Evolutionary conservation across 768 basidiomycete species (phyloP).

Genomic region (Lentinula sp.): DNA sequence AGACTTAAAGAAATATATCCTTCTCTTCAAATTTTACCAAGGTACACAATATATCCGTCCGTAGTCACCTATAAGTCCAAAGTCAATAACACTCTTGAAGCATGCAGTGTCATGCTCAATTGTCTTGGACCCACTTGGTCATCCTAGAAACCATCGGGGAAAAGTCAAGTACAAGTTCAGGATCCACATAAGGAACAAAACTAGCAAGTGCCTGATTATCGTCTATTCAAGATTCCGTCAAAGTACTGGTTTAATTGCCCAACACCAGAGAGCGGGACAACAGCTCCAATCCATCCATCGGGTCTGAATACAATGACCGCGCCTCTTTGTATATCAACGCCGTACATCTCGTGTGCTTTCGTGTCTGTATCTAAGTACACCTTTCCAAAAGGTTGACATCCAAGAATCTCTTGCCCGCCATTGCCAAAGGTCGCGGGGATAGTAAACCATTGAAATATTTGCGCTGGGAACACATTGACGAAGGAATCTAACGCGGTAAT

Average conservation of each 20-base stretch:
- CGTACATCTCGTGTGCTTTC: slow-evolving; percentile 6
- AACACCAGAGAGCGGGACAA: neutral
- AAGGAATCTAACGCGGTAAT: neutral
- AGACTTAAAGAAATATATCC: too few species aligned
- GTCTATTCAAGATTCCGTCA: neutral
- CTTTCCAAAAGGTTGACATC: slow-evolving; percentile 8
- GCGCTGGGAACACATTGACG: neutral
- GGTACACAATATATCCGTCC: too few species aligned
- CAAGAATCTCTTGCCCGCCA: slow-evolving; percentile 10
- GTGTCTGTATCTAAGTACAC: slow-evolving; percentile 5
- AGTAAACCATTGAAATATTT: slow-evolving; percentile 6
- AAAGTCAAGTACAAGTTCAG: too few species aligned
- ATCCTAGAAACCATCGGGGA: too few species aligned
- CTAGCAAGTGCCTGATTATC: neutral
- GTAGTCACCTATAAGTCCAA: too few species aligned
- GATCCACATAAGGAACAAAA: neutral
- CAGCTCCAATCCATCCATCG: slow-evolving; percentile 3
- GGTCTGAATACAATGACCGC: slow-evolving; percentile 7
- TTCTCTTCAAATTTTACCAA: too few species aligned
- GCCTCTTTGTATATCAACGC: neutral
- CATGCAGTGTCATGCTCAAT: too few species aligned
- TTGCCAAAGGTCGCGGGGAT: slow-evolving; percentile 8
- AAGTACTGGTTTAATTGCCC: neutral
- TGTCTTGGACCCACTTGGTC: too few species aligned
- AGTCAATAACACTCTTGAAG: too few species aligned